These are phyloP conservation scores for Gossypium turneri DNA, from an alignment of 345 rosid species.

Conservation along the genomic window DNA sequence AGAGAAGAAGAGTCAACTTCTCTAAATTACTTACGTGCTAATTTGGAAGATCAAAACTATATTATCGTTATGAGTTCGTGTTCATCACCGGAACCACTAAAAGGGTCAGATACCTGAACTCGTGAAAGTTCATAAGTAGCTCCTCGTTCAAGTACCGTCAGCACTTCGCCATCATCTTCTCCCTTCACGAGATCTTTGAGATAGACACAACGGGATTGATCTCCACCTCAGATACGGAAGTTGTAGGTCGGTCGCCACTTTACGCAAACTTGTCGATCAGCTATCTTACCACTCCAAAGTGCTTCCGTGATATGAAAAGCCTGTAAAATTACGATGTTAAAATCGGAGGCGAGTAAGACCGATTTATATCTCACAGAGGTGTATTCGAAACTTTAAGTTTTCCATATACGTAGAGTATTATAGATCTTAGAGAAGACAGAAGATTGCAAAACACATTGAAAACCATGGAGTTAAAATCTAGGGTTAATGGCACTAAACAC, in stretches of 20 bases:
- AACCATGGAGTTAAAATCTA: background rate
- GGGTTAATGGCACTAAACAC: no score
- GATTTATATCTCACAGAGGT: background rate
- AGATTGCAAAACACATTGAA: no score
- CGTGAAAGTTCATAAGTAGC: slow-evolving; percentile 62
- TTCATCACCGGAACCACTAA: no score
- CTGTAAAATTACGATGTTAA: slow-evolving; percentile 24
- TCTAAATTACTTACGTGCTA: no score
- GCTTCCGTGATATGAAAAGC: slow-evolving; percentile 34
- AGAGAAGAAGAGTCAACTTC: no score
- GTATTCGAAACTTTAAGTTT: background rate
- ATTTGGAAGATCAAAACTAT: no score
- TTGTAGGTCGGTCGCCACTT: slow-evolving; percentile 65
- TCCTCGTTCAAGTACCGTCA: slow-evolving; percentile 54
- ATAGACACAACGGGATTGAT: slow-evolving; percentile 42
- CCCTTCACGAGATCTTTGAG: slow-evolving; percentile 42
- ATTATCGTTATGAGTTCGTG: no score
- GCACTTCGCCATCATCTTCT: slow-evolving; percentile 38
- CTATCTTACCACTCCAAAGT: slow-evolving; percentile 38
- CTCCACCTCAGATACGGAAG: slow-evolving; percentile 61
- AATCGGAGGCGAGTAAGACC: background rate
- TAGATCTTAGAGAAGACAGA: no score
- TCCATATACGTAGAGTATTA: no score
- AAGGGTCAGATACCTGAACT: slow-evolving; percentile 30
- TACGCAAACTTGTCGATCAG: slow-evolving; percentile 48